Conservation (phyloP, 805 yeast genomes). For the Ogataea henricii region DNA sequence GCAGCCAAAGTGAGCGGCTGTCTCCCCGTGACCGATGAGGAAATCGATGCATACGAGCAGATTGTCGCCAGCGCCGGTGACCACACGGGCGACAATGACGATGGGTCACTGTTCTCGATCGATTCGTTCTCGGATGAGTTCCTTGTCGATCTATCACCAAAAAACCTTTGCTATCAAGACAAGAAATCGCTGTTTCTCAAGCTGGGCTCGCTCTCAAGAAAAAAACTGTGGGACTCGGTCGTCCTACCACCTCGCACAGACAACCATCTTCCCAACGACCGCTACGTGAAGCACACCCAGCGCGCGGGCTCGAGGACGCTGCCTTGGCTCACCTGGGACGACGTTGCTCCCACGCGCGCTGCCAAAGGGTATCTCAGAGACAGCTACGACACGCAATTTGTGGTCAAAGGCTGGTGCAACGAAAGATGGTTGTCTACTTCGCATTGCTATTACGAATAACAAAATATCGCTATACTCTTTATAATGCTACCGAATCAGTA, state of each 20-base stretch:
- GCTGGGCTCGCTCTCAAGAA: slow-evolving; percentile 45
- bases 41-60: slow-evolving; percentile 35
- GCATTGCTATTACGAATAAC: slow-evolving; percentile 8
- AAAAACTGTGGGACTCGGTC: slow-evolving; percentile 53
- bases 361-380: slow-evolving; percentile 20
- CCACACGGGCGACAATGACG: slow-evolving; percentile 14
- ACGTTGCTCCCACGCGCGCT: slow-evolving; percentile 4
- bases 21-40: slow-evolving; percentile 38
- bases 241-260: slow-evolving; percentile 54
- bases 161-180: not conserved
- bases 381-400: slow-evolving; percentile 35
- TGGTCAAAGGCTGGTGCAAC: slow-evolving; percentile 48
- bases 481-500: slow-evolving; percentile 34
- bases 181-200: slow-evolving; percentile 20
- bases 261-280: not conserved
- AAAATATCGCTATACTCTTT: not conserved
- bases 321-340: slow-evolving; percentile 21
- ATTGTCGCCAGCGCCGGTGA: slow-evolving; percentile 19
- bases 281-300: slow-evolving; percentile 5
- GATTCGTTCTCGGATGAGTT: slow-evolving; percentile 16
- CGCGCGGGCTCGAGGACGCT: slow-evolving; percentile 7
- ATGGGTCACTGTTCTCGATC: slow-evolving; percentile 10
- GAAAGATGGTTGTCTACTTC: slow-evolving; percentile 37
- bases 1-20: slow-evolving; percentile 37
- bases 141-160: slow-evolving; percentile 3